phyloP scores from a whole-genome alignment of 495 filamentous ascomycete species.

The Gamarada debralockiae region DNA sequence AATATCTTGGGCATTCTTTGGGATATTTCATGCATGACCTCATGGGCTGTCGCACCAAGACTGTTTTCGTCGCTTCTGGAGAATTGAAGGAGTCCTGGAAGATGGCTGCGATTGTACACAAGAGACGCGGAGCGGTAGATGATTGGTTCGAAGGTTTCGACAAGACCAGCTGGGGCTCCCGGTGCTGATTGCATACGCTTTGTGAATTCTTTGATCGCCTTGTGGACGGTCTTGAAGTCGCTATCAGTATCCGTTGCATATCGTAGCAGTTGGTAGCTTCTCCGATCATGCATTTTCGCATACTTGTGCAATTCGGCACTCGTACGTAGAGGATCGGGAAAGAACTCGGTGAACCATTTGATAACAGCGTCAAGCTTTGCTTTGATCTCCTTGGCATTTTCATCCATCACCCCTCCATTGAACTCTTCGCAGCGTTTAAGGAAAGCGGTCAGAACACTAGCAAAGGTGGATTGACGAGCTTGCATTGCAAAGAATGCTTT shows the following conservation, averaged over 20 bases:
- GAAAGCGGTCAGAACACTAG: slow-evolving; percentile 65
- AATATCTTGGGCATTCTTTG: slow-evolving; percentile 82
- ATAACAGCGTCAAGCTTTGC: slow-evolving; percentile 62
- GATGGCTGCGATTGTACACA: slow-evolving; percentile 90
- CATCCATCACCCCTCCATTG: slow-evolving; percentile 81
- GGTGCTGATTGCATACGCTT: slow-evolving; percentile 72
- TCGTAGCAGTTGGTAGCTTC: slow-evolving; percentile 82
- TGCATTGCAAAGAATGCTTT: slow-evolving; percentile 89
- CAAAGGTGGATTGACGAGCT: slow-evolving; percentile 64
- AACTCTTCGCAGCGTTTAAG: slow-evolving; percentile 78
- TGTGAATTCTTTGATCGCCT: slow-evolving; percentile 83
- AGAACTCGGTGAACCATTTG: slow-evolving; percentile 63
- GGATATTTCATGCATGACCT: slow-evolving; percentile 90
- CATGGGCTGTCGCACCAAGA: slow-evolving; percentile 75
- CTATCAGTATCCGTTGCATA: slow-evolving; percentile 82
- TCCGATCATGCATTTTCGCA: slow-evolving; percentile 85
- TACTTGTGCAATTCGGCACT: slow-evolving; percentile 80
- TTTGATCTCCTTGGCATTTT: slow-evolving; percentile 61
- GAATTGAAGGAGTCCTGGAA: slow-evolving; percentile 83
- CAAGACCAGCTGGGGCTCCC: slow-evolving; percentile 47
- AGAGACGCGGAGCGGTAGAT: slow-evolving; percentile 79
- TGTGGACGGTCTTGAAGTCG: slow-evolving; percentile 86
- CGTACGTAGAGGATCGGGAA: slow-evolving; percentile 67
- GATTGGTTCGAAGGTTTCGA: slow-evolving; percentile 79
- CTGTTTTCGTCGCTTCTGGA: slow-evolving; percentile 76